Conservation (phyloP, 768 basidiomycete genomes). For the Suillus spraguei region DNA sequence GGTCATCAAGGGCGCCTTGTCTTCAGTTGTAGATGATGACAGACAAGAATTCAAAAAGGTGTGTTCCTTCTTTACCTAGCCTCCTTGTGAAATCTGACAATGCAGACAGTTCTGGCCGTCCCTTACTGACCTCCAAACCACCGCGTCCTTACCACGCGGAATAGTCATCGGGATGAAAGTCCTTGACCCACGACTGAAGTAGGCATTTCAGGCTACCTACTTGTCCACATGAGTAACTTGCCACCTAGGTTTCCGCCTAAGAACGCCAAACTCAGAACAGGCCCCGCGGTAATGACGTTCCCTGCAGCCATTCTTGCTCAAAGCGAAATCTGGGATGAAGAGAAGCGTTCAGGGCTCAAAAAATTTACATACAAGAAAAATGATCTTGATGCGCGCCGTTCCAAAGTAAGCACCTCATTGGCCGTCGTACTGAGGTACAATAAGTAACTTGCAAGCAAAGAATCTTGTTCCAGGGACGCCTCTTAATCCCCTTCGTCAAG, state of each 20-base stretch:
- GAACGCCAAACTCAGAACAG: slow-evolving; percentile 53
- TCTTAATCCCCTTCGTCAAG: slow-evolving; percentile 67
- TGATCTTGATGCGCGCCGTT: slow-evolving; percentile 82
- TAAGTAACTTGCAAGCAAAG: slow-evolving; percentile 38
- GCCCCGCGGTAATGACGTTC: slow-evolving; percentile 38
- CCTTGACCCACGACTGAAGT: slow-evolving; percentile 88
- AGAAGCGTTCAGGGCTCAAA: slow-evolving; percentile 40
- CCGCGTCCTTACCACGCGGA: slow-evolving; percentile 69
- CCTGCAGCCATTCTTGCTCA: slow-evolving; percentile 63
- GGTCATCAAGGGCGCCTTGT: slow-evolving; percentile 66
- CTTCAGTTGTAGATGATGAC: slow-evolving; percentile 48
- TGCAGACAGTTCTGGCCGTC: slow-evolving; percentile 51
- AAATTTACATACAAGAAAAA: slow-evolving; percentile 78
- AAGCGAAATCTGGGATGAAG: slow-evolving; percentile 74
- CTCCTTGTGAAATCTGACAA: slow-evolving; percentile 9
- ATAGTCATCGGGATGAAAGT: slow-evolving; percentile 81
- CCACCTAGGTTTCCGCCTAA: slow-evolving; percentile 77
- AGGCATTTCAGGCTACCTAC: slow-evolving; percentile 23
- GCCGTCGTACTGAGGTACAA: slow-evolving; percentile 6
- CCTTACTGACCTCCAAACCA: slow-evolving; percentile 59
- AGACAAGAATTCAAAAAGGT: slow-evolving; percentile 65
- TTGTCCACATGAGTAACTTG: not conserved
- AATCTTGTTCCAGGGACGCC: slow-evolving; percentile 77
- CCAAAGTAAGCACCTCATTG: slow-evolving; percentile 51
- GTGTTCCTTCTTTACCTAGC: not conserved